These are phyloP conservation scores for Solanum dulcamara DNA, from an alignment of 257 asterid species.

Conservation along the genomic window DNA sequence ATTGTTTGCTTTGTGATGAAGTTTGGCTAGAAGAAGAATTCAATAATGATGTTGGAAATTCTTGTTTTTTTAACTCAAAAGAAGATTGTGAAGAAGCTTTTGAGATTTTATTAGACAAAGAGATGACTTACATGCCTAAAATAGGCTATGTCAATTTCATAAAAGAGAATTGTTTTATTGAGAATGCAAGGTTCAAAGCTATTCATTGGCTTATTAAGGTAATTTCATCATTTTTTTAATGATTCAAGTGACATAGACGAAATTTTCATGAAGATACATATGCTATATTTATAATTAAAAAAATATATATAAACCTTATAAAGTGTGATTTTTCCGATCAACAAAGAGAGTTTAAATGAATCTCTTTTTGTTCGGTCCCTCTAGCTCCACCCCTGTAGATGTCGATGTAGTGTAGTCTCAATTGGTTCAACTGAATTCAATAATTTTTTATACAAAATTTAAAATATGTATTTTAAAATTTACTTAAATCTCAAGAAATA, in stretches of 20 bases:
- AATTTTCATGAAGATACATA: too few relatives aligned
- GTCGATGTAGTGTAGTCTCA: not conserved
- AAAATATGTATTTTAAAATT: not conserved
- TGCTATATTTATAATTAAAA: too few relatives aligned
- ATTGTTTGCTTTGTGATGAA: slow-evolving; percentile 51
- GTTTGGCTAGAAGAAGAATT: slow-evolving; percentile 17
- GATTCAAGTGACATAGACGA: too few relatives aligned
- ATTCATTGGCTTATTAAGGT: slow-evolving; percentile 57
- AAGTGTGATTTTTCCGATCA: not conserved
- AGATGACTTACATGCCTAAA: slow-evolving; percentile 28
- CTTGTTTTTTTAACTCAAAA: not conserved
- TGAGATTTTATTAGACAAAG: slow-evolving; percentile 22
- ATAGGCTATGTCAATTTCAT: slow-evolving; percentile 16
- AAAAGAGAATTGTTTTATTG: slow-evolving; percentile 7
- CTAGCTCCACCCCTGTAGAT: not conserved
- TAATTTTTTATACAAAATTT: not conserved
- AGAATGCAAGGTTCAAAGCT: slow-evolving; percentile 28
- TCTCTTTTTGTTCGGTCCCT: not conserved
- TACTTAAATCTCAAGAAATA: not conserved
- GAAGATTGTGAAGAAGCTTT: slow-evolving; percentile 36
- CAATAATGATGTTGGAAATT: not conserved
- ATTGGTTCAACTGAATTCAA: not conserved
- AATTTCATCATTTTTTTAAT: not conserved
- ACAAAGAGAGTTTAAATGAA: not conserved
- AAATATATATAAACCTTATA: too few relatives aligned